Conservation (phyloP, 441 rosid genomes). For the Populus tomentosa region DNA sequence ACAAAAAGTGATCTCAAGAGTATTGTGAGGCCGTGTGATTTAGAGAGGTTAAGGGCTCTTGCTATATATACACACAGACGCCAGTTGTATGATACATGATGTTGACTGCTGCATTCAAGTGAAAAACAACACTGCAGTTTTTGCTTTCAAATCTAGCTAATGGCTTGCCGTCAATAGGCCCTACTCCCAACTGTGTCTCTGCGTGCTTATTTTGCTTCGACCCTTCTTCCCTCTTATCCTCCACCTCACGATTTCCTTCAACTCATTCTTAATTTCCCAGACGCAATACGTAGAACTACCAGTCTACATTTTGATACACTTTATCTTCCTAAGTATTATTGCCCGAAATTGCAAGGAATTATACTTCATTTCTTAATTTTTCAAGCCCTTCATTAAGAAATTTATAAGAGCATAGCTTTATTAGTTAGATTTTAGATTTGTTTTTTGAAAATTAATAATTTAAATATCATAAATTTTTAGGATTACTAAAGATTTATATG, state of each 20-base stretch:
- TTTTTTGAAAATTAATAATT: fast-evolving
- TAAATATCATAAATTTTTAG: fast-evolving
- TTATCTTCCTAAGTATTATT: no score
- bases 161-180: slow-evolving; percentile 61
- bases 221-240: not conserved
- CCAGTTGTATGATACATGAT: slow-evolving; percentile 20
- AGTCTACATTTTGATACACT: no score
- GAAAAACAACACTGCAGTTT: slow-evolving; percentile 29
- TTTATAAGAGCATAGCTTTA: no score
- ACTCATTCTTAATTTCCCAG: not conserved
- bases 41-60: not conserved
- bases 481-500: fast-evolving
- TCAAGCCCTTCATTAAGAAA: no score
- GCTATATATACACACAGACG: slow-evolving; percentile 25
- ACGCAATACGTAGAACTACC: not conserved
- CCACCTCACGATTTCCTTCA: not conserved
- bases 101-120: slow-evolving; percentile 27
- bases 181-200: slow-evolving; percentile 25
- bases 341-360: no score
- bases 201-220: slow-evolving; percentile 1
- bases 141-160: slow-evolving; percentile 79
- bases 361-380: no score
- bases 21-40: slow-evolving; percentile 11
- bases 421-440: no score
- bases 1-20: not conserved